phyloP scores from a whole-genome alignment of 805 yeast genomes.

The Grigorovia jiainica region DNA sequence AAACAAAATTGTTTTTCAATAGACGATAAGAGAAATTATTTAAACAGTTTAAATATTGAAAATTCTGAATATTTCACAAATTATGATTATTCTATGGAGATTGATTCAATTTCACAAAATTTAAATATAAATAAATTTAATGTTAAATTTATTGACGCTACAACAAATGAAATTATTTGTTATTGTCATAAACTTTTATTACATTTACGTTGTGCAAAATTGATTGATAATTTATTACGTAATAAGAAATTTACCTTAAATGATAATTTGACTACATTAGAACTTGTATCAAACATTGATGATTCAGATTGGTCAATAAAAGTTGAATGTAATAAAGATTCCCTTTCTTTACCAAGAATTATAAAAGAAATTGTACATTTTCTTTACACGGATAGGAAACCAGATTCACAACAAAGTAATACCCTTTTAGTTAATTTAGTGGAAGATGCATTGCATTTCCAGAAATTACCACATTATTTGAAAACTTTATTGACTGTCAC shows the following conservation, averaged over 20 bases:
- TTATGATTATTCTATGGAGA: neutral
- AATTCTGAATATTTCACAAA: neutral
- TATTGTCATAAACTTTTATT: constrained; percentile 20
- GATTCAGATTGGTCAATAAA: constrained; percentile 4
- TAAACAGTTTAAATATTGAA: neutral
- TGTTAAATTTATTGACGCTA: constrained; percentile 10
- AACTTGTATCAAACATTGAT: neutral
- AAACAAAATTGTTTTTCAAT: neutral
- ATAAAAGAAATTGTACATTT: constrained; percentile 10
- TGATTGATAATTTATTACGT: constrained; percentile 5
- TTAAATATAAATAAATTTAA: constrained; percentile 8
- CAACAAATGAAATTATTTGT: constrained; percentile 6
- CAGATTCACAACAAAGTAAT: constrained; percentile 7
- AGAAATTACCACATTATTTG: constrained; percentile 7
- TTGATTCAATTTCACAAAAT: neutral
- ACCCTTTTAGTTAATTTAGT: constrained; percentile 10
- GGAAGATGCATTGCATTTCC: constrained; percentile 15
- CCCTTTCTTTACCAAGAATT: neutral
- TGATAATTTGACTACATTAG: constrained; percentile 4
- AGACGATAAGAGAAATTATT: neutral
- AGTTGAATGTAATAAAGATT: neutral
- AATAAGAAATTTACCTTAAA: constrained; percentile 3
- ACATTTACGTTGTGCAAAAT: constrained; percentile 9
- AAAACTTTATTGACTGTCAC: neutral
- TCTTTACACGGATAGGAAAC: constrained; percentile 21